Evolutionary conservation across 768 basidiomycete species (phyloP), one percentile per base, ranked within the genome.

Genomic region (Tephrocybe sp.): DNA sequence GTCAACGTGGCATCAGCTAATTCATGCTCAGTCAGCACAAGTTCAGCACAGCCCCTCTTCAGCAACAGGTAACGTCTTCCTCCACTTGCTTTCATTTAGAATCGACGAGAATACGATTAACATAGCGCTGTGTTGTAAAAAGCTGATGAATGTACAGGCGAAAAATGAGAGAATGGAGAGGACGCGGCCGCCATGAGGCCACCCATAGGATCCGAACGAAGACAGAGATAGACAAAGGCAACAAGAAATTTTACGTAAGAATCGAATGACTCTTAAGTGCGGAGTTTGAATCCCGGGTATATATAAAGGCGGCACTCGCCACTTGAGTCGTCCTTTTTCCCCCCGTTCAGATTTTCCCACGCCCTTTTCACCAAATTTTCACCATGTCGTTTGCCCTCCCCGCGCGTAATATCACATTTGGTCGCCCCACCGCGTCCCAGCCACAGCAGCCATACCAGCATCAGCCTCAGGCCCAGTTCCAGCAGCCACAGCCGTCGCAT

Each of bases 331-430:
- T 43, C 61, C 34, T 61, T 67, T 69, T 62, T 61, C 59, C 59
- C 70, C 65, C 68, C 68, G 62, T 58, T 59, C 58, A 44, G 58
- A 68, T 61, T 63, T 77, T 78, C 75, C 71, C 76, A 75, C 72
- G 74, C 68, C 59, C 57, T 45, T 55, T 55, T 41, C 8, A 56
- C 62, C 66, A 39, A 64, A 62, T 61, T 62, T 66, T 62, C 59
- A 52, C 46, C 42, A 80, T 78, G 77, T 78, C 77, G 60, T 86
- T 85, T 62, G 83, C 85, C 28, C 76, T 90, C 48, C 87, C 88
- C 56, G 81, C 88, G 54, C 88, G 88, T 61, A 88, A 86, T 61
- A 80, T 90, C 58, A 89, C 82, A 47, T 88, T 90, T 62, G 86
- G 84, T 49, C 81, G 88, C 52, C 71, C 86, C 45, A 82, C 70